phyloP scores from a whole-genome alignment of 768 basidiomycete genomes.

The Leccinum arenicola region DNA sequence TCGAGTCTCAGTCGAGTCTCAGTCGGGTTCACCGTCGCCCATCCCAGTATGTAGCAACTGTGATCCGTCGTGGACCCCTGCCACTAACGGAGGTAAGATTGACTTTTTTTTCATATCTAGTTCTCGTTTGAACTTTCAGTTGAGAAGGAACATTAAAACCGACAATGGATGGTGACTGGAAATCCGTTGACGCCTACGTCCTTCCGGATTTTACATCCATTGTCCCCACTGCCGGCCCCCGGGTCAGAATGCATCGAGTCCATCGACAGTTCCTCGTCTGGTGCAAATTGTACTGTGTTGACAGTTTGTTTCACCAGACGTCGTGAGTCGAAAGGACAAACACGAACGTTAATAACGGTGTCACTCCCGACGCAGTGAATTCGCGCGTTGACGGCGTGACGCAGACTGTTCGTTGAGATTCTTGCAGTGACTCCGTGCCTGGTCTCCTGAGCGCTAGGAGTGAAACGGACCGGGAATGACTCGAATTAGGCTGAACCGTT shows the following conservation, averaged over 20 bases:
- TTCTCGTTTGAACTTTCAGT: not conserved
- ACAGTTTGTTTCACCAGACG: too few relatives aligned
- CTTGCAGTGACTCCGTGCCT: not conserved
- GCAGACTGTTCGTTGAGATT: not conserved
- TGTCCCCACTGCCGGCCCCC: too few relatives aligned
- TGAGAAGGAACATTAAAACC: too few relatives aligned
- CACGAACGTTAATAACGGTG: not conserved
- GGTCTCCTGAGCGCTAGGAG: not conserved
- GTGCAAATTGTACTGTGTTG: too few relatives aligned
- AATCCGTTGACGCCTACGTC: too few relatives aligned
- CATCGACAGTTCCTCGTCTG: not conserved
- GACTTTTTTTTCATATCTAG: not conserved
- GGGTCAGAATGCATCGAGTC: not conserved
- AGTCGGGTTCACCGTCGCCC: not conserved
- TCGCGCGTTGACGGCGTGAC: too few relatives aligned
- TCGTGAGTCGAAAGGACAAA: not conserved
- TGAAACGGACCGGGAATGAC: not conserved
- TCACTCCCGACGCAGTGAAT: not conserved
- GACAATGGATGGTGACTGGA: too few relatives aligned
- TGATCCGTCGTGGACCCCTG: not conserved
- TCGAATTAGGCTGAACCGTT: not conserved
- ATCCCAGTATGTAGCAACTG: not conserved
- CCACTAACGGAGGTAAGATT: not conserved
- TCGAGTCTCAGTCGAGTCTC: not conserved
- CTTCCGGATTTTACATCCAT: too few relatives aligned